Percentiles rank a stretch among this genome's conserved stretches.
Evolutionary conservation across 2,329 filamentous ascomycete species (phyloP).

Genomic region (Penicillium sp.): DNA sequence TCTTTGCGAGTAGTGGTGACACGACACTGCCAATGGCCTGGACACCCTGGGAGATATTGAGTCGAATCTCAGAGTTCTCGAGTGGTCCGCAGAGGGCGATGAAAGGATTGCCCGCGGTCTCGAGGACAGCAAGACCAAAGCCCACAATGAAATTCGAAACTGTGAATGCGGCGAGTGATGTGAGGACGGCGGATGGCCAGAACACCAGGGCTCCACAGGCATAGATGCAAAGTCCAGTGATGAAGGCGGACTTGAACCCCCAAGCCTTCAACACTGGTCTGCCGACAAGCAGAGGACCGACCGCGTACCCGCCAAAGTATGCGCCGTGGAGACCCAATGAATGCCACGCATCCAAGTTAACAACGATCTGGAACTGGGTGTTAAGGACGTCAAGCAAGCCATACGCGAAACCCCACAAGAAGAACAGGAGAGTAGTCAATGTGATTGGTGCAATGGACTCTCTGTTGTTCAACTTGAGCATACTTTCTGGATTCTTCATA

Average conservation of each 20-base stretch:
- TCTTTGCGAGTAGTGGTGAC: conserved; percentile 56
- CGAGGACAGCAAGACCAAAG: conserved; percentile 55
- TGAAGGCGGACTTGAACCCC: conserved; percentile 60
- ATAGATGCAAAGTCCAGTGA: conserved; percentile 57
- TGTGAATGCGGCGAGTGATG: conserved; percentile 56
- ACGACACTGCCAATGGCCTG: conserved; percentile 58
- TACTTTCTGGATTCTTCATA: conserved; percentile 52
- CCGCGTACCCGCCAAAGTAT: conserved; percentile 56
- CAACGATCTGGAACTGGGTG: conserved; percentile 52
- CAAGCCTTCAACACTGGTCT: conserved; percentile 52
- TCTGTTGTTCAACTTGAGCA: conserved; percentile 53
- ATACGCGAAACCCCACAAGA: conserved; percentile 87
- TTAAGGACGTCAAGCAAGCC: conserved; percentile 81
- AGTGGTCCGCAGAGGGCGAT: conserved; percentile 58
- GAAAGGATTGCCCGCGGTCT: conserved; percentile 59
- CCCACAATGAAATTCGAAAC: conserved; percentile 61
- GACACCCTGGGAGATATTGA: conserved; percentile 58
- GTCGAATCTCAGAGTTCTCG: conserved; percentile 55
- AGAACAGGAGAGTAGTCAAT: conserved; percentile 73
- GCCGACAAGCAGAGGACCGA: conserved; percentile 54
- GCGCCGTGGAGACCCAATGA: conserved; percentile 52
- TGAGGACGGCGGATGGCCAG: conserved; percentile 60
- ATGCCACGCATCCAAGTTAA: conserved; percentile 33
- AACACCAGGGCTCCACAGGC: conserved; percentile 58
- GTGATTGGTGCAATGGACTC: conserved; percentile 55